phyloP scores from a whole-genome alignment of 139 green algal genomes.

The Parachlorella kessleri region DNA sequence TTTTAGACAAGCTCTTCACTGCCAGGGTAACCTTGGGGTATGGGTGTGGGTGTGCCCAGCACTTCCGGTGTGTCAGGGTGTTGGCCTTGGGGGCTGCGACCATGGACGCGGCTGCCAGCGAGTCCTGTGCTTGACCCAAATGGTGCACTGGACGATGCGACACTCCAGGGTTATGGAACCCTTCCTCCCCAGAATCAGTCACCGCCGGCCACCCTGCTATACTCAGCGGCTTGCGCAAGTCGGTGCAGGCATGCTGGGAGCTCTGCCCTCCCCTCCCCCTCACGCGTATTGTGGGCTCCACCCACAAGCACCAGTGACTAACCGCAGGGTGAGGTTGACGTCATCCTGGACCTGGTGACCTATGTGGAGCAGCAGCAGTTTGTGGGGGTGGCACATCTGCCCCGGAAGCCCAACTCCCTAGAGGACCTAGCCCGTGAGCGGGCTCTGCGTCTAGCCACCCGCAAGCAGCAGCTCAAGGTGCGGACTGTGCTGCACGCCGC shows the following conservation, averaged over 20 bases:
- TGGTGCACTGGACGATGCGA: no score
- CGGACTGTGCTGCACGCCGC: no score
- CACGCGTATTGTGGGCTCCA: no score
- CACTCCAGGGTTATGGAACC: no score
- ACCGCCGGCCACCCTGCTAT: no score
- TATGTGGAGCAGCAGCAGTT: conserved; percentile 46
- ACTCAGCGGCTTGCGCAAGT: neutral
- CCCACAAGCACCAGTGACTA: no score
- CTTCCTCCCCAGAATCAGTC: no score
- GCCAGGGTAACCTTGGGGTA: conserved; percentile 27
- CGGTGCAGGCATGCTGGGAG: neutral
- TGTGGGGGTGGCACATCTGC: conserved; percentile 21
- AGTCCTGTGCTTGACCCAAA: no score
- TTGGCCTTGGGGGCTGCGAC: no score
- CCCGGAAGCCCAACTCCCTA: neutral
- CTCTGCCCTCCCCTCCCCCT: neutral
- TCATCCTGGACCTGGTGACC: conserved; percentile 35
- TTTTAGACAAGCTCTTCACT: conserved; percentile 31
- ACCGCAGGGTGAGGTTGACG: conserved; percentile 37
- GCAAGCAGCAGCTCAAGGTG: neutral
- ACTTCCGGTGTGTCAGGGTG: no score
- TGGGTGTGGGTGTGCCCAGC: neutral
- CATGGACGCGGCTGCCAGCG: no score
- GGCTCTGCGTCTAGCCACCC: conserved; percentile 3
- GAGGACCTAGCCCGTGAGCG: neutral